Base-by-base conservation (phyloP, 148 eudicot species). In the Silene conica region DNA sequence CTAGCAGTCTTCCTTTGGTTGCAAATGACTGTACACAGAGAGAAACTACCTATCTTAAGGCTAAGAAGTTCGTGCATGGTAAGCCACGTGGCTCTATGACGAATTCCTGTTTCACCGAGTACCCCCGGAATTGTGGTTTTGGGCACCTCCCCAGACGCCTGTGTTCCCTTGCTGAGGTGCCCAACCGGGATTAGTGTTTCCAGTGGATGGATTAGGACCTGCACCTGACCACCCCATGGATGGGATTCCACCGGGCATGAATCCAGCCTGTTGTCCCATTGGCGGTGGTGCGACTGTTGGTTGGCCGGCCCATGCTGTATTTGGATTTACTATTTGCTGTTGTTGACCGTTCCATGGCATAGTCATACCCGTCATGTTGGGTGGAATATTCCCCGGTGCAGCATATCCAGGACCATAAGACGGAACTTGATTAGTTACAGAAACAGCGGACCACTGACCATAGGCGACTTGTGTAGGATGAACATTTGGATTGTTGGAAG, bases 271-370 rank as follows among this genome's bases (percentile, higher is more conserved):
- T 68, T 73, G 79, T 6, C 75, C 77, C 74, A 73, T 34, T 12
- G 43, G 43, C 7, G 76, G 70, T 63, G 60, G 68, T 25, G 77
- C 72, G 7, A 63, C 82, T 4, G 78, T 77, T 48, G 76, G 80
- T 7, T 80, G 83, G 59, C 78, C 88, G 52, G 80, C 80, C 92
- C 92, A 89, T 11, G 90, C 90, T 87, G 84, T 83, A 73, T 85
- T 89, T 60, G 88, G 90, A 80, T 82, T 85, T 38, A 65, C 78
- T 22, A 75, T 88, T 79, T 77, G 84, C 34, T 73, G 85, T 54
- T 71, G 80, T 55, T 76, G 80, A 19, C 76, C 83, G 23, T 69
- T 86, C 97, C 94, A 92, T 2, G 86, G 87, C 67, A 83, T 74
- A 67, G 79, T 76, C 68, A 73, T 71, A 54, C 69, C 79, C 57